Evolutionary conservation across 371 early-diverging fungal species (phyloP), one percentile per base, ranked within the genome.

Genomic region (Apophysomyces variabilis): DNA sequence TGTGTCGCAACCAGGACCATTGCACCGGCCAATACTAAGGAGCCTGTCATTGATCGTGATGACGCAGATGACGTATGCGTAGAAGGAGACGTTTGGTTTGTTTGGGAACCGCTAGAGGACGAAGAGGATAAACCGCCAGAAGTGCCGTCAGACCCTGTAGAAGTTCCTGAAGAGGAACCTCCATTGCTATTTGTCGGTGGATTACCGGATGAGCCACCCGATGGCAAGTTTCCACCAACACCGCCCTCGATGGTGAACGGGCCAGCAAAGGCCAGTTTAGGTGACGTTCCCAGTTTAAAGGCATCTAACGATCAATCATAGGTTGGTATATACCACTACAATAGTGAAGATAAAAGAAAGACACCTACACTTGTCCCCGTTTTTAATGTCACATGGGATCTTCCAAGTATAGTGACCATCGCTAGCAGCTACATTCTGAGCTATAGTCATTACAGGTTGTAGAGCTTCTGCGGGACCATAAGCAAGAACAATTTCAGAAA

Each of bases 181-280:
- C 47, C n/a, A 47, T n/a, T 47, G 21, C 1, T 47, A 18, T 18
- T 47, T 47, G 14, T n/a, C 16, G 47, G 11, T 9, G 47, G 11
- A 18, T 7, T 47, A 14, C n/a, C 47, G 1, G 47, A 16, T 0
- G 47, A 47, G 3, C 47, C n/a, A 4, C 18, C 47, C 13, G 47
- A 11, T 7, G 47, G 47, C 7, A 65, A 61, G 58, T 44, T 57
- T 39, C 72, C 71, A 60, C 76, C 73, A 38, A 65, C 62, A 45
- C 75, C 73, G 37, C 80, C 77, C 63, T 78, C 77, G 64, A 83
- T 72, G 16, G 74, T 70, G 62, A 83, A 83, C 41, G 75, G 76
- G 61, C 83, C 83, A 59, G 83, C 74, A 62, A 78, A 83, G 14
- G 83, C 83, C 43, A 83, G 68, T 35, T 83, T 68, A 44, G 83